Evolutionary conservation across 2,329 filamentous ascomycete genomes (phyloP).

Genomic region (Aspergillus sp.): DNA sequence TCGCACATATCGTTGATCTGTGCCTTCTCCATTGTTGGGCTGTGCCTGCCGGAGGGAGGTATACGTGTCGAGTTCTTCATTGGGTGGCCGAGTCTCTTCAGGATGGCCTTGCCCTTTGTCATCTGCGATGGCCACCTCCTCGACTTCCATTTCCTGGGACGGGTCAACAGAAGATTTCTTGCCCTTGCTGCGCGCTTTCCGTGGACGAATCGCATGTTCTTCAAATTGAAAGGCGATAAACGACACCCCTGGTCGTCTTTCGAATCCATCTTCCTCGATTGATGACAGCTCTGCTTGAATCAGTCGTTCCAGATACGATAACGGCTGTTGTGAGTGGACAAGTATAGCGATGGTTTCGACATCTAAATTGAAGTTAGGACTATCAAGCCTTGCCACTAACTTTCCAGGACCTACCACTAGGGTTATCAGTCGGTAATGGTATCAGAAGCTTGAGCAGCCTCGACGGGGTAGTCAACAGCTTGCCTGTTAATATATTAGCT

Average conservation of each 20-base stretch:
- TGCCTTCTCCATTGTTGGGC: slow-evolving; percentile 19
- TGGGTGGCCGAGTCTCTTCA: slow-evolving; percentile 45
- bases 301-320: slow-evolving; percentile 86
- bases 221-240: slow-evolving; percentile 81
- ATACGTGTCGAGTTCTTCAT: slow-evolving; percentile 68
- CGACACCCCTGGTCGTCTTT: slow-evolving; percentile 73
- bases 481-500: slow-evolving; percentile 55
- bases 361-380: slow-evolving; percentile 40
- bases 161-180: slow-evolving; percentile 11
- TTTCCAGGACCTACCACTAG: slow-evolving; percentile 51
- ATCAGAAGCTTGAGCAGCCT: slow-evolving; percentile 80
- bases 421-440: slow-evolving; percentile 68
- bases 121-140: slow-evolving; percentile 5
- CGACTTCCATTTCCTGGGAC: slow-evolving; percentile 9
- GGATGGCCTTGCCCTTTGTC: slow-evolving; percentile 27
- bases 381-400: background rate
- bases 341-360: slow-evolving; percentile 86
- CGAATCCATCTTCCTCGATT: slow-evolving; percentile 65
- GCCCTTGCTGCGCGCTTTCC: slow-evolving; percentile 41
- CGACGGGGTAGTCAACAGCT: slow-evolving; percentile 79
- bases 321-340: slow-evolving; percentile 85
- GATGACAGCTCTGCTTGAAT: slow-evolving; percentile 85
- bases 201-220: slow-evolving; percentile 57
- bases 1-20: slow-evolving; percentile 69
- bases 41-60: slow-evolving; percentile 64